These are phyloP conservation scores for Paraphoma sp. DNA, from an alignment of 2,329 filamentous ascomycete species.

Conservation along the genomic window DNA sequence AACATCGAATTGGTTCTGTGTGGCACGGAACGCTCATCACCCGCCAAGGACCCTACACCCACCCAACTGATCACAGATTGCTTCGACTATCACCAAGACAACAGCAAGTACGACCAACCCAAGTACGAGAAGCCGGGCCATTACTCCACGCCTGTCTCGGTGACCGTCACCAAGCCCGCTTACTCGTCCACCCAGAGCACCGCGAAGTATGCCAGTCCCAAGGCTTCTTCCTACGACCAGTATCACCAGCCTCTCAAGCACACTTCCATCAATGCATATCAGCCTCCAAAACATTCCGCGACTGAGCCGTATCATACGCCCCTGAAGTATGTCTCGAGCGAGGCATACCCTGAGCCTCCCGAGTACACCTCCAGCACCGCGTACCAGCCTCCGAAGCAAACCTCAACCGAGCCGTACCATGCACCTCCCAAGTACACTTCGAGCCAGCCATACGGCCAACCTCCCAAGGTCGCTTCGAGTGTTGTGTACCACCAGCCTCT, in stretches of 20 bases:
- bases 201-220: neutral
- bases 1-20: constrained; percentile 36
- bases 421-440: neutral
- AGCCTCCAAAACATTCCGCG: neutral
- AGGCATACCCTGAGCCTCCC: neutral
- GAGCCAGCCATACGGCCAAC: no score
- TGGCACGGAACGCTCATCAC: constrained; percentile 16
- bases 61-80: constrained; percentile 16
- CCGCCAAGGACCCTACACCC: constrained; percentile 9
- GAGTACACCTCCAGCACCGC: neutral
- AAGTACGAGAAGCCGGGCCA: neutral
- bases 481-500: no score
- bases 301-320: neutral
- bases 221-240: neutral
- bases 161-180: neutral
- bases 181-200: neutral
- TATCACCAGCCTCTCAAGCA: neutral
- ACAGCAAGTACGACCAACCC: neutral
- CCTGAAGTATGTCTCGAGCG: neutral
- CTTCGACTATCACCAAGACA: constrained; percentile 8
- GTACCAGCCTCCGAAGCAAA: neutral
- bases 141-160: neutral
- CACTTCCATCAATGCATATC: neutral
- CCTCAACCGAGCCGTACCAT: neutral
- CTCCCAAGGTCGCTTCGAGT: no score